phyloP scores from a whole-genome alignment of 2,329 filamentous ascomycete genomes.

The Monilinia vaccinii-corymbosi region DNA sequence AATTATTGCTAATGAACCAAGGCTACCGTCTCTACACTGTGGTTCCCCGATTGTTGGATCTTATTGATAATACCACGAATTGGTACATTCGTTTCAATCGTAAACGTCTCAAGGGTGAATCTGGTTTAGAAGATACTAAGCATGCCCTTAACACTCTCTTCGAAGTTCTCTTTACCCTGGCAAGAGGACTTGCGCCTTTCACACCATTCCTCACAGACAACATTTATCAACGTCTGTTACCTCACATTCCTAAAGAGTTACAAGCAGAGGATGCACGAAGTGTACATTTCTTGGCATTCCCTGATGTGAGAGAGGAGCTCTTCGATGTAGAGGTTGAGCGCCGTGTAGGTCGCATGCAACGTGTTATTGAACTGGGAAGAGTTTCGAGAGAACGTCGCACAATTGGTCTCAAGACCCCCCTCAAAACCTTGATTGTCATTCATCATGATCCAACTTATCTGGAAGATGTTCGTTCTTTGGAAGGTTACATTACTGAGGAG shows the following conservation, averaged over 20 bases:
- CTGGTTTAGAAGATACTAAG: conserved; percentile 74
- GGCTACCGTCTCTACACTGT: conserved; percentile 82
- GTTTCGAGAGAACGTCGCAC: conserved; percentile 77
- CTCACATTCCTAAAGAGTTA: conserved; percentile 67
- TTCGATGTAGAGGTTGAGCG: conserved; percentile 83
- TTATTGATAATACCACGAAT: conserved; percentile 95
- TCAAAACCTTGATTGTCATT: conserved; percentile 84
- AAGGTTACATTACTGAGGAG: conserved; percentile 86
- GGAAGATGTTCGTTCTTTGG: conserved; percentile 74
- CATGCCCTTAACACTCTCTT: conserved; percentile 92
- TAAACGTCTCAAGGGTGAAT: conserved; percentile 81
- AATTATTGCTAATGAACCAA: conserved; percentile 7
- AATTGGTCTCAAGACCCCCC: conserved; percentile 80
- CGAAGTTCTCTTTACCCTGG: conserved; percentile 83
- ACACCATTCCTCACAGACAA: conserved; percentile 92
- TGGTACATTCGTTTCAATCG: conserved; percentile 98
- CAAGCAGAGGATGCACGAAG: conserved; percentile 67
- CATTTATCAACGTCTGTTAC: conserved; percentile 78
- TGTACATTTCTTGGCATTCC: conserved; percentile 88
- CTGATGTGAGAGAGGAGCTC: conserved; percentile 77
- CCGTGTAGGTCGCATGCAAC: conserved; percentile 84
- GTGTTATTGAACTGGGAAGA: conserved; percentile 83
- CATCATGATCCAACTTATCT: conserved; percentile 76
- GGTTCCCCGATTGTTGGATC: conserved; percentile 68
- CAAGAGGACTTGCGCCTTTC: conserved; percentile 83